phyloP scores from a whole-genome alignment of 495 filamentous ascomycete genomes.

The Thozetella sp. region DNA sequence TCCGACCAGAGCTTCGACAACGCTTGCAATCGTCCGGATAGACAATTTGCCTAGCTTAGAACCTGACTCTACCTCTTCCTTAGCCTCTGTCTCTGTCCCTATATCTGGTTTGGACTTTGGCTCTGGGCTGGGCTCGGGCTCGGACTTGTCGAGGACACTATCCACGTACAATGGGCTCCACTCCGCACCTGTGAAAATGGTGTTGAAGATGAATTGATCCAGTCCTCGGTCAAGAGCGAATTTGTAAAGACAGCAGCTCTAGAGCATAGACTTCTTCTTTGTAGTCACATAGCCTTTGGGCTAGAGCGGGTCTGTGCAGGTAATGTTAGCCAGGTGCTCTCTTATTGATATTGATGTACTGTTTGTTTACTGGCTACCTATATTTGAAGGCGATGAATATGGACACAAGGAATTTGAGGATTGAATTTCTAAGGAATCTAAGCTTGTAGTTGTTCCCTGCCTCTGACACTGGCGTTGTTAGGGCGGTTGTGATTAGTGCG shows the following conservation, averaged over 20 bases:
- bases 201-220: constrained; percentile 65
- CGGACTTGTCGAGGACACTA: not conserved
- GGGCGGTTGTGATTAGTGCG: constrained; percentile 59
- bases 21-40: constrained; percentile 66
- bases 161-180: constrained; percentile 60
- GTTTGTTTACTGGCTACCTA: not conserved
- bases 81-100: not conserved
- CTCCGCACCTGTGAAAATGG: constrained; percentile 62
- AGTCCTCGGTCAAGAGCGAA: constrained; percentile 57
- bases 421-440: constrained; percentile 74
- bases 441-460: constrained; percentile 65
- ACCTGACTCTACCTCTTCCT: not conserved
- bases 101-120: not conserved
- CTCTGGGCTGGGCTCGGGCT: not conserved
- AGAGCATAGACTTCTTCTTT: constrained; percentile 60
- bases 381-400: constrained; percentile 55
- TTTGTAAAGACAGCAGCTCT: constrained; percentile 60
- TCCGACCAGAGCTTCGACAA: constrained; percentile 72
- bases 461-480: constrained; percentile 60
- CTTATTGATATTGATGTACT: not conserved
- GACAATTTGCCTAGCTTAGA: not conserved
- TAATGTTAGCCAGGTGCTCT: not conserved
- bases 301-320: constrained; percentile 51
- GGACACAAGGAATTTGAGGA: constrained; percentile 67
- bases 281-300: constrained; percentile 69